Evolutionary conservation across 306 rosid species (phyloP).

Genomic region (Malus domestica): ASM211411v1 NC_041805.1:13720001-13720500

Average conservation of each 20-base stretch:
- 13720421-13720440: constrained; percentile 63
- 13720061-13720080: not conserved
- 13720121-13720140: not conserved
- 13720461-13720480: constrained; percentile 74
- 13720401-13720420: constrained; percentile 76
- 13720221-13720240: not conserved
- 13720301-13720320: not conserved
- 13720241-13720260: not conserved
- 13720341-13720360: not conserved
- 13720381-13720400: constrained; percentile 67
- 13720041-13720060: not conserved
- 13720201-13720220: not conserved
- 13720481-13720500: constrained; percentile 73
- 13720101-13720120: not conserved
- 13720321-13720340: not conserved
- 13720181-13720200: not conserved
- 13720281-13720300: not conserved
- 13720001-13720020: not conserved
- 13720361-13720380: constrained; percentile 1
- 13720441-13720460: constrained; percentile 73
- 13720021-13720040: not conserved
- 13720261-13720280: not conserved
- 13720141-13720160: not conserved
- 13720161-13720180: not conserved
- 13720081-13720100: not conserved